phyloP scores from a whole-genome alignment of 176 grass and related monocot species.

The Canna indica region DNA sequence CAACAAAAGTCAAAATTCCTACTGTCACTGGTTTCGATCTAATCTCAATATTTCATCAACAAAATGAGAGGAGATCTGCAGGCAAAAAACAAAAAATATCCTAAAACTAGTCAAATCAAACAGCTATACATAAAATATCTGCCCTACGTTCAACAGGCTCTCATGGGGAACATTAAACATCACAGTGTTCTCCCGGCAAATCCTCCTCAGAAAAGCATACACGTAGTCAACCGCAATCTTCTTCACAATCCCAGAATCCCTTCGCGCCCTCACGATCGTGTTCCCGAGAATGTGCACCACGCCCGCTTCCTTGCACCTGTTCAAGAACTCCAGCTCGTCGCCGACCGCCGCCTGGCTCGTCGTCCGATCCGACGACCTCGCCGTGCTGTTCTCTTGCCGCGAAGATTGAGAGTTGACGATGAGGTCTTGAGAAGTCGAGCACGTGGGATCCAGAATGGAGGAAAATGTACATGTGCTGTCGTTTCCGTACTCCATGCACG shows the following conservation, averaged over 20 bases:
- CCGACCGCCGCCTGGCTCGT: slow-evolving; percentile 31
- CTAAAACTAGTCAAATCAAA: background rate
- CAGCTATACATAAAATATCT: slow-evolving; percentile 66
- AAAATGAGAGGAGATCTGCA: too few species aligned
- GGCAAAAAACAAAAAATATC: too few species aligned
- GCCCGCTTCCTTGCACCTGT: slow-evolving; percentile 75
- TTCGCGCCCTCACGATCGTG: slow-evolving; percentile 61
- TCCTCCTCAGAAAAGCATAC: slow-evolving; percentile 78
- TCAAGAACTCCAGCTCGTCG: slow-evolving; percentile 80
- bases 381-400: slow-evolving; percentile 5
- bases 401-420: slow-evolving; percentile 47
- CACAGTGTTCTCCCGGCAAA: slow-evolving; percentile 93
- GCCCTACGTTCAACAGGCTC: slow-evolving; percentile 84
- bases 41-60: too few species aligned
- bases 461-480: slow-evolving; percentile 14
- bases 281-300: slow-evolving; percentile 98
- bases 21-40: too few species aligned
- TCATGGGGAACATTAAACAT: slow-evolving; percentile 89
- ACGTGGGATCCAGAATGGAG: slow-evolving; percentile 46
- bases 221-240: slow-evolving; percentile 68
- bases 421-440: slow-evolving; percentile 46
- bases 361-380: slow-evolving; percentile 25
- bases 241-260: slow-evolving; percentile 69
- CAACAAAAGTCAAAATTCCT: too few species aligned
- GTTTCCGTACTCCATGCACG: slow-evolving; percentile 24